phyloP scores from a whole-genome alignment of 176 grass and related monocot genomes.

The Tillandsia leiboldiana region DNA sequence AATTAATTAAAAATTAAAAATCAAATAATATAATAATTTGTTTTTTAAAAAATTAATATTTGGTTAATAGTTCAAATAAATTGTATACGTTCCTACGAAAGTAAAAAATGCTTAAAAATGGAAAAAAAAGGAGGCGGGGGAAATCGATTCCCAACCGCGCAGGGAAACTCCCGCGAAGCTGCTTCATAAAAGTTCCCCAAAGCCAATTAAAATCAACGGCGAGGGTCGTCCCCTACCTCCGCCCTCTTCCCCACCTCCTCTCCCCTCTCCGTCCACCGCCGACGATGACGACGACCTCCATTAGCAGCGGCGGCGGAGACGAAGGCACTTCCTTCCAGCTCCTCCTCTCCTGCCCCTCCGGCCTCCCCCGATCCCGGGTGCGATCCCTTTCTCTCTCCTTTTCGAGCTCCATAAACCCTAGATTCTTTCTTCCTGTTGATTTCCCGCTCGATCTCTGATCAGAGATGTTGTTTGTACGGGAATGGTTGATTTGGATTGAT shows the following conservation, averaged over 20 bases:
- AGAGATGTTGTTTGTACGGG: neutral
- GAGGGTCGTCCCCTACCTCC: neutral
- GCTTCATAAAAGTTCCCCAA: no score
- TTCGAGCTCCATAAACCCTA: neutral
- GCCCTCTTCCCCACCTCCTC: neutral
- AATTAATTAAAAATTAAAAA: no score
- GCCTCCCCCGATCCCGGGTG: conserved; percentile 59
- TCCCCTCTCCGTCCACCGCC: neutral
- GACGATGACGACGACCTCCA: neutral
- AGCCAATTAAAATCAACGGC: neutral
- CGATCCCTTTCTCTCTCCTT: neutral
- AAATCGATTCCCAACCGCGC: no score
- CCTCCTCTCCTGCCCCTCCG: conserved; percentile 69
- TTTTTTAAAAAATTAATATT: no score
- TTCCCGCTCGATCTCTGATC: neutral
- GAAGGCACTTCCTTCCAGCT: conserved; percentile 57
- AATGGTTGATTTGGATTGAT: no score
- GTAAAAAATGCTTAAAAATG: no score
- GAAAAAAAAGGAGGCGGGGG: no score
- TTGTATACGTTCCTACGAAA: no score
- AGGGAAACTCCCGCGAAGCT: no score
- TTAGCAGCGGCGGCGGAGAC: conserved; percentile 4
- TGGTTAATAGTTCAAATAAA: no score
- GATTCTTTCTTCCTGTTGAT: neutral
- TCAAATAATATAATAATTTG: no score